Evolutionary conservation across 352 stramenopile genomes (phyloP).

Genomic region (Phytophthora boehmeriae): DNA sequence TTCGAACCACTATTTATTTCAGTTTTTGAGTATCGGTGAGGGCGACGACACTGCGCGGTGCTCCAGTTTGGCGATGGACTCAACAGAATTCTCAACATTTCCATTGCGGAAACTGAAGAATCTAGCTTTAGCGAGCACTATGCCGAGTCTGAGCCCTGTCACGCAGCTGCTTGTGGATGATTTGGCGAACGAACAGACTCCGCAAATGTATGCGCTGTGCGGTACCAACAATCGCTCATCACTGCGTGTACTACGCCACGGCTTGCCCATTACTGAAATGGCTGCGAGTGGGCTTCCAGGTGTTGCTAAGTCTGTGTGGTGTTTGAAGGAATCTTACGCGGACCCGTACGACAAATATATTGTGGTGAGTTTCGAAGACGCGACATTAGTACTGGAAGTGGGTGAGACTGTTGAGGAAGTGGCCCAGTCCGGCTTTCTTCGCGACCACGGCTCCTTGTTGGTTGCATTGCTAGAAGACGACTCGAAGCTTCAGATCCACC

Average conservation of each 20-base stretch:
- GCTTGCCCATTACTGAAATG: slow-evolving; percentile 96
- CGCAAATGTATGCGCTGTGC: slow-evolving; percentile 97
- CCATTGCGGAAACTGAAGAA: slow-evolving; percentile 89
- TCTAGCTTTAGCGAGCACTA: slow-evolving; percentile 76
- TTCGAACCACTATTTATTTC: slow-evolving; percentile 98
- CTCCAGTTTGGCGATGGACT: slow-evolving; percentile 77
- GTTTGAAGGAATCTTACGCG: slow-evolving; percentile 88
- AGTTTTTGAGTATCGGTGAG: slow-evolving; percentile 97
- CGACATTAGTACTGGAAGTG: slow-evolving; percentile 97
- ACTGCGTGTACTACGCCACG: slow-evolving; percentile 96
- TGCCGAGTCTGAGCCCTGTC: slow-evolving; percentile 92
- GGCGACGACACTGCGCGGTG: slow-evolving; percentile 84
- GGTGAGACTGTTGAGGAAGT: slow-evolving; percentile 99
- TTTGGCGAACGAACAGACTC: slow-evolving; percentile 93
- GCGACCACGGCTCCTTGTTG: slow-evolving; percentile 94
- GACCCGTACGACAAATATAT: slow-evolving; percentile 94
- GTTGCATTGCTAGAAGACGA: slow-evolving; percentile 95
- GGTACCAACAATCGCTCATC: slow-evolving; percentile 93
- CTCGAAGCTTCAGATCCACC: slow-evolving; percentile 97
- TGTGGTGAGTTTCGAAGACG: slow-evolving; percentile 99
- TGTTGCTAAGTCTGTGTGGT: slow-evolving; percentile 95
- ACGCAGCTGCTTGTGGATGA: slow-evolving; percentile 97
- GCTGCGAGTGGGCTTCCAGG: slow-evolving; percentile 96
- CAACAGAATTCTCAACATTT: slow-evolving; percentile 69
- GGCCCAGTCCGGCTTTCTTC: slow-evolving; percentile 94